Evolutionary conservation across 345 rosid species (phyloP).

Genomic region (Sisymbrium altissimum): DNA sequence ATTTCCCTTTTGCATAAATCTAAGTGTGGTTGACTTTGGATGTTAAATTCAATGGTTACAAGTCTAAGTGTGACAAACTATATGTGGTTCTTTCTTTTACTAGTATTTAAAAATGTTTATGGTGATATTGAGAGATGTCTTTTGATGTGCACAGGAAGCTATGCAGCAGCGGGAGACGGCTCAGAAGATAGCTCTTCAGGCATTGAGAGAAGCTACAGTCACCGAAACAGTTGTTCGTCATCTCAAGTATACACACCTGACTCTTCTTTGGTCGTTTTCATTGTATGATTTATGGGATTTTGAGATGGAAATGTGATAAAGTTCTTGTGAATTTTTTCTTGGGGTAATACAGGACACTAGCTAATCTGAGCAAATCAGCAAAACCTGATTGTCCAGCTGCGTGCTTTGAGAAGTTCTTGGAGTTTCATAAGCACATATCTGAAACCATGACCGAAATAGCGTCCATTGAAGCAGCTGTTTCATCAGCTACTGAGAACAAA

Average conservation of each 20-base stretch:
- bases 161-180: slow-evolving; percentile 79
- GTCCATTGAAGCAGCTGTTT: slow-evolving; percentile 66
- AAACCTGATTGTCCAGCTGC: slow-evolving; percentile 74
- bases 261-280: not conserved
- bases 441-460: slow-evolving; percentile 60
- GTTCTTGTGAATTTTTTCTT: slow-evolving; percentile 7
- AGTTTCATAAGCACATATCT: slow-evolving; percentile 69
- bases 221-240: slow-evolving; percentile 74
- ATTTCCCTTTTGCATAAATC: not conserved
- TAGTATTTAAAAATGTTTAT: not conserved
- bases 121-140: slow-evolving; percentile 6
- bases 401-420: slow-evolving; percentile 75
- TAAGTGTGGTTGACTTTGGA: too few relatives aligned
- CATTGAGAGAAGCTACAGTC: slow-evolving; percentile 84
- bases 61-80: not conserved
- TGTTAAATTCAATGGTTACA: too few relatives aligned
- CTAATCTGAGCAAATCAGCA: slow-evolving; percentile 66
- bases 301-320: not conserved
- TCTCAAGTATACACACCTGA: slow-evolving; percentile 65
- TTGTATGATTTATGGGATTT: not conserved
- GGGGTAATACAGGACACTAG: slow-evolving; percentile 48
- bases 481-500: slow-evolving; percentile 36
- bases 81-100: not conserved
- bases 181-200: slow-evolving; percentile 87
- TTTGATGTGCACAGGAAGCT: slow-evolving; percentile 62